These are phyloP conservation scores for Pythium myriotylum DNA, from an alignment of 352 stramenopile genomes.

Conservation along the genomic window DNA sequence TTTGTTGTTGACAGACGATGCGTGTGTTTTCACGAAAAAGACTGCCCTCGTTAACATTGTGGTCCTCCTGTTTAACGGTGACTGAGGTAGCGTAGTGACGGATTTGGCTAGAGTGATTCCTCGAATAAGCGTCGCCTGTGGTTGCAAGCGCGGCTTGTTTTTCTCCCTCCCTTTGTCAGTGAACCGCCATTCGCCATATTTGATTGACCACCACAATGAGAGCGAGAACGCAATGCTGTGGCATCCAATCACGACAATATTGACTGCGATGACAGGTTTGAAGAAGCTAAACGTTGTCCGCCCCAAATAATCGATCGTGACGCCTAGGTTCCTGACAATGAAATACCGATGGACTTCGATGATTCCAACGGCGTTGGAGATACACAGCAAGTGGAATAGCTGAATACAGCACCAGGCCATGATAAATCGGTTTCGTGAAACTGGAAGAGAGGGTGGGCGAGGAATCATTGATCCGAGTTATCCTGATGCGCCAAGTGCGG, in stretches of 20 bases:
- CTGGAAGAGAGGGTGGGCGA: background rate
- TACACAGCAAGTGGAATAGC: slow-evolving; percentile 2
- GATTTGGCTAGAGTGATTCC: too few relatives aligned
- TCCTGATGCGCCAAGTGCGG: too few relatives aligned
- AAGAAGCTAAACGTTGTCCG: slow-evolving; percentile 9
- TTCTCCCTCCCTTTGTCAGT: background rate
- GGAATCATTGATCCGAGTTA: too few relatives aligned
- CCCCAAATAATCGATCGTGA: slow-evolving; percentile 17
- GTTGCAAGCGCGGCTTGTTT: background rate
- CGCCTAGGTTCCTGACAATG: slow-evolving; percentile 6
- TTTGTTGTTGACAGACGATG: background rate
- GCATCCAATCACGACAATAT: slow-evolving; percentile 1
- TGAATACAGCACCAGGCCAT: slow-evolving; percentile 12
- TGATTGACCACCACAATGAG: slow-evolving; percentile 5
- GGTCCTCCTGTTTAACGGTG: too few relatives aligned
- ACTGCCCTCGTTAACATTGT: too few relatives aligned
- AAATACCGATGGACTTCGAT: slow-evolving; percentile 16
- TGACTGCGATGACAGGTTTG: slow-evolving; percentile 7
- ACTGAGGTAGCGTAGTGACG: background rate
- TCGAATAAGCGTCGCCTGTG: background rate
- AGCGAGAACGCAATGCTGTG: background rate
- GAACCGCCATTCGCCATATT: slow-evolving; percentile 7
- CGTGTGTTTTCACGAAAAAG: background rate
- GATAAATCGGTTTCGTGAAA: slow-evolving; percentile 10
- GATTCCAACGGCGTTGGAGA: slow-evolving; percentile 1